phyloP scores from a whole-genome alignment of 768 basidiomycete species.

The Tylopilus felleus region DNA sequence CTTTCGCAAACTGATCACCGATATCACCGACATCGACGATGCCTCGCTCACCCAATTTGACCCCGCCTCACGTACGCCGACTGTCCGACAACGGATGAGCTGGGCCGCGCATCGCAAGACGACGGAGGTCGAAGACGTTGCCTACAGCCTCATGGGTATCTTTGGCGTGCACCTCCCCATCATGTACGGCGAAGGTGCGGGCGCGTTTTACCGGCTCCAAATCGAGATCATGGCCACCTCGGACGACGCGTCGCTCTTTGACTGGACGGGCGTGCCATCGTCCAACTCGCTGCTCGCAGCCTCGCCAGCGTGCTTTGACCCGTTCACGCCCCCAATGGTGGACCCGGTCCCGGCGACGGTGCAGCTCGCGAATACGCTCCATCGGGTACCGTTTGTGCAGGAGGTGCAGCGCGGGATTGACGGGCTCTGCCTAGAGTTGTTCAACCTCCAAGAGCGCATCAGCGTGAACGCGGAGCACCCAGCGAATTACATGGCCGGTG shows the following conservation, averaged over 20 bases:
- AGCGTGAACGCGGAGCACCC: constrained; percentile 21
- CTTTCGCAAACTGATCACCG: constrained; percentile 13
- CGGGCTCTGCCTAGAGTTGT: constrained; percentile 10
- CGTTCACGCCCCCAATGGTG: constrained; percentile 14
- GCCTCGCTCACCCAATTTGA: constrained; percentile 17
- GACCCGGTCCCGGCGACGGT: constrained; percentile 19
- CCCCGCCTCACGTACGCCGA: constrained; percentile 10
- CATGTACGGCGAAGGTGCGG: constrained; percentile 28
- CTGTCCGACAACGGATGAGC: constrained; percentile 21
- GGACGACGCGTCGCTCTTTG: constrained; percentile 24
- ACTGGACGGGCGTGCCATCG: constrained; percentile 20
- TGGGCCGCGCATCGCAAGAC: constrained; percentile 31
- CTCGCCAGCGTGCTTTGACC: constrained; percentile 21
- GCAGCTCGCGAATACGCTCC: not conserved
- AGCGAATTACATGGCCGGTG: constrained; percentile 19
- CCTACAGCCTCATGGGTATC: constrained; percentile 30
- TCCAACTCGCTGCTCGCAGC: constrained; percentile 18
- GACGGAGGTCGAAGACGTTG: constrained; percentile 27
- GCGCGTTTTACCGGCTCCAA: constrained; percentile 28
- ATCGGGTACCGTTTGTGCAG: constrained; percentile 11
- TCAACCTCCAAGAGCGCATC: constrained; percentile 19
- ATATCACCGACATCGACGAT: constrained; percentile 20
- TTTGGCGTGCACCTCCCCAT: constrained; percentile 28
- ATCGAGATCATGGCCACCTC: constrained; percentile 25
- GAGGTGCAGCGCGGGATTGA: constrained; percentile 16